Percentiles rank a stretch among this genome's conserved stretches.
Conservation (phyloP, 139 green algal genomes). For the Ostreobium quekettii region DNA sequence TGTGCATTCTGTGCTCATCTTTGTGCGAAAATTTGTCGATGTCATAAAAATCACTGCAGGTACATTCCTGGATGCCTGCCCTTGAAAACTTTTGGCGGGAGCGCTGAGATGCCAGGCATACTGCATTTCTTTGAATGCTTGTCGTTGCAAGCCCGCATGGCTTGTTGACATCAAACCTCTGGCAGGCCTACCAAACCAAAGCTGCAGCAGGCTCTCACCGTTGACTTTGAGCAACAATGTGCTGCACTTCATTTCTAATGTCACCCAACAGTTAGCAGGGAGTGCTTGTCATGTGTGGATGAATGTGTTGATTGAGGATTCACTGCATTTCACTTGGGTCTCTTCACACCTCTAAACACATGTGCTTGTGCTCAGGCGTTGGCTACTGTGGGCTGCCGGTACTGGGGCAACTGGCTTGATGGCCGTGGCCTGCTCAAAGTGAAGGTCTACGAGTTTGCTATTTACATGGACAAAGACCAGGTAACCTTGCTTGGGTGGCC, state of each 20-base stretch:
- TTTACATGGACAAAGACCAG: constrained; percentile 50
- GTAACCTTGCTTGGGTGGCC: constrained; percentile 13
- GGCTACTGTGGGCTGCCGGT: constrained; percentile 37
- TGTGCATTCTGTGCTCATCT: no score
- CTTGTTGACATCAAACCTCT: no score
- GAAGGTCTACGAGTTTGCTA: constrained; percentile 67
- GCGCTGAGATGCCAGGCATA: no score
- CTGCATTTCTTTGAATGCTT: no score
- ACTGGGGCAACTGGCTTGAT: constrained; percentile 44
- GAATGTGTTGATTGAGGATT: not conserved
- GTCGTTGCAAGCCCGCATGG: no score
- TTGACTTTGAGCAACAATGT: not conserved
- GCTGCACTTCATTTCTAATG: not conserved
- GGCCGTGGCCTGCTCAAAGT: constrained; percentile 37
- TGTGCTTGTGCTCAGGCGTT: constrained; percentile 49
- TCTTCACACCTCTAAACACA: no score
- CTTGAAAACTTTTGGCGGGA: no score
- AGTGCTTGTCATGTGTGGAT: not conserved
- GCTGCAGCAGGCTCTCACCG: not conserved
- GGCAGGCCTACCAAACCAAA: not conserved
- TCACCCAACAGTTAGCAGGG: not conserved
- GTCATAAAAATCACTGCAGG: no score
- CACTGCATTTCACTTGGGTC: no score
- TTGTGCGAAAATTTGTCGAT: no score
- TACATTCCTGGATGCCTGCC: no score